phyloP scores from a whole-genome alignment of 139 green algal species.

The Haematococcus lacustris region DNA sequence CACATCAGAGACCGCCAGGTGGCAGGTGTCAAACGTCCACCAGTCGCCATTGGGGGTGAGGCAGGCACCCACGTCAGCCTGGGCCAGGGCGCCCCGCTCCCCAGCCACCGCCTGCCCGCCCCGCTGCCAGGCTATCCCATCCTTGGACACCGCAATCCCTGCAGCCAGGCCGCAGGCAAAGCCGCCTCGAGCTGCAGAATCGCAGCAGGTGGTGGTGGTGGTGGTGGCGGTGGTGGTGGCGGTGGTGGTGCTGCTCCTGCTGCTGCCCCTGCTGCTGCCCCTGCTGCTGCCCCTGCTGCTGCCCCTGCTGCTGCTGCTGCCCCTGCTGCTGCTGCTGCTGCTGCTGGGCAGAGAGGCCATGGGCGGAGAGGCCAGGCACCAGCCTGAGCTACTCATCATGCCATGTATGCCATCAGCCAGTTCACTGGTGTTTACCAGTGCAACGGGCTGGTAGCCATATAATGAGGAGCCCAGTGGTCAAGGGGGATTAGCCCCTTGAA shows the following conservation, averaged over 20 bases:
- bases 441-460: too few species aligned
- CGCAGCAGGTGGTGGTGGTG: too few species aligned
- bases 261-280: neutral
- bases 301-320: too few species aligned
- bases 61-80: conserved; percentile 53
- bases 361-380: neutral
- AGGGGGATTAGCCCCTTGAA: too few species aligned
- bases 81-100: conserved; percentile 20
- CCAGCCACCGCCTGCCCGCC: conserved; percentile 41
- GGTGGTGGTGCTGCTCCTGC: too few species aligned
- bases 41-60: conserved; percentile 71
- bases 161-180: neutral
- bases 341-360: too few species aligned
- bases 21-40: conserved; percentile 86
- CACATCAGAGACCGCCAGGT: conserved; percentile 78
- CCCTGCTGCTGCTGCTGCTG: too few species aligned
- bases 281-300: neutral
- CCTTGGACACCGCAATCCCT: conserved; percentile 42
- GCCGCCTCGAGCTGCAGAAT: too few species aligned
- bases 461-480: too few species aligned
- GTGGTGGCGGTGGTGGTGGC: too few species aligned
- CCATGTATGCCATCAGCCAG: too few species aligned
- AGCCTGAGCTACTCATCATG: neutral
- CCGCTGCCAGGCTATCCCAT: conserved; percentile 68
- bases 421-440: too few species aligned